Conservation (phyloP, 371 early-diverging fungal species). For the Parasitella parasitica region DNA sequence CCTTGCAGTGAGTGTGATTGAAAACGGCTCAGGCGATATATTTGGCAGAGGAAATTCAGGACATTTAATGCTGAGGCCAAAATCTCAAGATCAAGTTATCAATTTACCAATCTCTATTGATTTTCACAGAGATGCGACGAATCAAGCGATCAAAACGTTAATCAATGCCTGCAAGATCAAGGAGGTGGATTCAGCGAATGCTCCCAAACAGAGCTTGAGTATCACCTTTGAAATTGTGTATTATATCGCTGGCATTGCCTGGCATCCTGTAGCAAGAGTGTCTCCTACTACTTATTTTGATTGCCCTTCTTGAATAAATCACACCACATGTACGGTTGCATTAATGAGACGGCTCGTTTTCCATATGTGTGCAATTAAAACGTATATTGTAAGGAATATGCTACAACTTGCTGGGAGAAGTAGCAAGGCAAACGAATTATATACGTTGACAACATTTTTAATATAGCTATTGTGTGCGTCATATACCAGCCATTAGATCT, state of each 20-base stretch:
- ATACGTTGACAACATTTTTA: too few relatives aligned
- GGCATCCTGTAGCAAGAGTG: conserved; percentile 20
- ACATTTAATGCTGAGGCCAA: conserved; percentile 6
- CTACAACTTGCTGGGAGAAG: too few relatives aligned
- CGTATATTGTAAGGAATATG: too few relatives aligned
- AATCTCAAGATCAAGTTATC: conserved; percentile 3
- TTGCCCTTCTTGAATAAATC: conserved; percentile 22
- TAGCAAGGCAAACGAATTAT: too few relatives aligned
- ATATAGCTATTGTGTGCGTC: too few relatives aligned
- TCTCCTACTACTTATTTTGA: conserved; percentile 21
- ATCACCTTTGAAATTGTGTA: conserved; percentile 26
- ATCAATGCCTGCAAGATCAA: conserved; percentile 8
- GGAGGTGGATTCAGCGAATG: not conserved
- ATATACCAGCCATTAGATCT: too few relatives aligned
- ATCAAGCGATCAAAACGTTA: conserved; percentile 9
- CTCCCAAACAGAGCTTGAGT: conserved; percentile 11
- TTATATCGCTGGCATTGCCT: conserved; percentile 31
- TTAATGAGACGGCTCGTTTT: too few relatives aligned
- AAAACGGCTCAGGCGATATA: conserved; percentile 14
- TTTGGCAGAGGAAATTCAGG: conserved; percentile 21
- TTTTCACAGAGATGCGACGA: conserved; percentile 5
- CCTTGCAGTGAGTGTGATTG: conserved; percentile 19
- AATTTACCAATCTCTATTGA: conserved; percentile 13
- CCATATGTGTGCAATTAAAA: too few relatives aligned
- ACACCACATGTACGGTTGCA: too few relatives aligned